Percentiles rank a stretch among this genome's conserved stretches.
Evolutionary conservation across 345 rosid genomes (phyloP).

Genomic region (Turnera subulata): DNA sequence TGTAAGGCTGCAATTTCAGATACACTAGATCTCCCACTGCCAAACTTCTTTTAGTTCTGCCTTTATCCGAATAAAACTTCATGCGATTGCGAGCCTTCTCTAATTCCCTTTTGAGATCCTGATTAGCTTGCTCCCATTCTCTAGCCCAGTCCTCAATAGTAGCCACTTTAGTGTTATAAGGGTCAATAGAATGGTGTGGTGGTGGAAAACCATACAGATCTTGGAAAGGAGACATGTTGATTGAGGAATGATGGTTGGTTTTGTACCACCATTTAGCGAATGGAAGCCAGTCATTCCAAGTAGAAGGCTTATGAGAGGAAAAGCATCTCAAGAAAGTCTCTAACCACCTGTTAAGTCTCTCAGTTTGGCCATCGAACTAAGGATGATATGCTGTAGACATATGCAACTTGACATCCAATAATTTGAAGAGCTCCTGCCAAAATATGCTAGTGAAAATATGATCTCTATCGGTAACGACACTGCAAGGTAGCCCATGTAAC

Average conservation of each 20-base stretch:
- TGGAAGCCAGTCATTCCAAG: not conserved
- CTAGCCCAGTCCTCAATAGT: not conserved
- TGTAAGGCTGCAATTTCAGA: too few species aligned
- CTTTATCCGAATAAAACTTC: not conserved
- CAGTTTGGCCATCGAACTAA: not conserved
- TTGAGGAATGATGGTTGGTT: not conserved
- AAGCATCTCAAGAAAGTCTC: not conserved
- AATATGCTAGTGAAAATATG: not conserved
- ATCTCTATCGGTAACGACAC: not conserved
- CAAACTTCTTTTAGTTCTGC: not conserved
- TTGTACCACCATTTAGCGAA: slow-evolving; percentile 1
- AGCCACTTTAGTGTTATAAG: not conserved
- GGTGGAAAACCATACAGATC: not conserved
- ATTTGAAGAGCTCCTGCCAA: not conserved
- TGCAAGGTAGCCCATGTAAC: not conserved
- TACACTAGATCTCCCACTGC: not conserved
- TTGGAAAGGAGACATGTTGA: not conserved
- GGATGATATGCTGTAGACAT: not conserved
- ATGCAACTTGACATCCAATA: not conserved
- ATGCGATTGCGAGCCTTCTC: not conserved
- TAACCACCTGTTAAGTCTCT: not conserved
- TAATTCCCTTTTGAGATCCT: not conserved
- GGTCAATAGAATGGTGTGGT: too few species aligned
- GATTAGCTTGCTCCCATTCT: not conserved
- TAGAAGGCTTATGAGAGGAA: not conserved